A percentile compares a stretch with the other conserved stretches of the same genome.
Evolutionary conservation across 2,329 filamentous ascomycete species (phyloP).

Genomic region (Raffaelea albimanens): DNA sequence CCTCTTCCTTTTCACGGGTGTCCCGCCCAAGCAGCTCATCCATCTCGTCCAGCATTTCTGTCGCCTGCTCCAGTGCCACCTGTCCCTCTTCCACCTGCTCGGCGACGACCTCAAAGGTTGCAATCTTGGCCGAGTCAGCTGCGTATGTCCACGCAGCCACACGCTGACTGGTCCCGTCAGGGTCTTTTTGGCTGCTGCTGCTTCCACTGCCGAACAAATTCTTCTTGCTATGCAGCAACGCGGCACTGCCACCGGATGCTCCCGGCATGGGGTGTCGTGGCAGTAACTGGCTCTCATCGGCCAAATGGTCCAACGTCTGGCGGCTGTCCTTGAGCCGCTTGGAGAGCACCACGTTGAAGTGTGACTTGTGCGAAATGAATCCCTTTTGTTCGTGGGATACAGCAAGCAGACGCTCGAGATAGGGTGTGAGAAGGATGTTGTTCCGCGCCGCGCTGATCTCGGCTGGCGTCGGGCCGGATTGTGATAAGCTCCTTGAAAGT

Average conservation of each 20-base stretch:
- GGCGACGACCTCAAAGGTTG: constrained; percentile 46
- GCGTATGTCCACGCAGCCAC: constrained; percentile 51
- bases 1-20: constrained; percentile 11
- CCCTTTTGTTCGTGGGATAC: constrained; percentile 48
- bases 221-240: constrained; percentile 11
- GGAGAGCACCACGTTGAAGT: constrained; percentile 39
- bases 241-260: background rate
- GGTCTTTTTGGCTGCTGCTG: constrained; percentile 26
- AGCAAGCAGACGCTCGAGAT: constrained; percentile 42
- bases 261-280: constrained; percentile 37
- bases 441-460: background rate
- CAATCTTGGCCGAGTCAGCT: constrained; percentile 49
- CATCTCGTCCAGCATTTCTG: constrained; percentile 38
- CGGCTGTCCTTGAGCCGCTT: constrained; percentile 41
- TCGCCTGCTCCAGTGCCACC: constrained; percentile 42
- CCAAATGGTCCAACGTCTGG: constrained; percentile 42
- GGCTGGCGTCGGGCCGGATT: background rate
- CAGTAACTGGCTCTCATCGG: constrained; percentile 54
- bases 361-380: constrained; percentile 47
- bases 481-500: background rate
- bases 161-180: constrained; percentile 28
- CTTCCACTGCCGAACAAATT: background rate
- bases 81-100: constrained; percentile 52
- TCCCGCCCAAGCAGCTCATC: constrained; percentile 35
- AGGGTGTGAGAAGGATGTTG: constrained; percentile 43